A percentile compares a stretch with the other conserved stretches of the same genome.
Evolutionary conservation across 2,329 filamentous ascomycete genomes (phyloP).

Genomic region (Colletotrichum cereale): DNA sequence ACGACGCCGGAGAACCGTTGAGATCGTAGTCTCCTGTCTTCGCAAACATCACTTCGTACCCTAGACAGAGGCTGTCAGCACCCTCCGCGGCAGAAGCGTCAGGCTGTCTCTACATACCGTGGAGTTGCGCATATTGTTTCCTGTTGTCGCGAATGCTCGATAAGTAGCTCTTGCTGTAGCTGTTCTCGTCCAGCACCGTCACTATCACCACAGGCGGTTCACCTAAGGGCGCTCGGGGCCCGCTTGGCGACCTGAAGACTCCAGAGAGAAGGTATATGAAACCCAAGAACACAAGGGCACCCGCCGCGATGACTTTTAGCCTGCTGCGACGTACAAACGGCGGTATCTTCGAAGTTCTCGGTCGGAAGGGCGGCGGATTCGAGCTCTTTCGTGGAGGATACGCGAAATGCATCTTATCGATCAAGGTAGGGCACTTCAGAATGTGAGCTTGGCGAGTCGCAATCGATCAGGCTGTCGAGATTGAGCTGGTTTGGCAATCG

Average conservation of each 20-base stretch:
- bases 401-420: slow-evolving; percentile 83
- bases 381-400: slow-evolving; percentile 88
- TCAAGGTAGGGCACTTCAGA: slow-evolving; percentile 3
- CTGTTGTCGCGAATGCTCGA: slow-evolving; percentile 85
- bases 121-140: slow-evolving; percentile 83
- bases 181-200: slow-evolving; percentile 81
- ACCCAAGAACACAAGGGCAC: slow-evolving; percentile 66
- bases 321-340: slow-evolving; percentile 71
- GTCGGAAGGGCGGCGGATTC: slow-evolving; percentile 78
- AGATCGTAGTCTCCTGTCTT: slow-evolving; percentile 82
- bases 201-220: slow-evolving; percentile 80
- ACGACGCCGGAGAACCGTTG: slow-evolving; percentile 69
- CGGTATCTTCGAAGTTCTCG: slow-evolving; percentile 64
- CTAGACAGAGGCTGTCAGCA: slow-evolving; percentile 59
- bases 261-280: slow-evolving; percentile 71
- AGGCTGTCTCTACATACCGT: slow-evolving; percentile 72
- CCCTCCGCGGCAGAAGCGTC: not conserved
- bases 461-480: slow-evolving; percentile 7
- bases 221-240: slow-evolving; percentile 59
- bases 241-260: slow-evolving; percentile 23
- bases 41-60: slow-evolving; percentile 88
- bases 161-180: slow-evolving; percentile 75
- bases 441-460: not conserved
- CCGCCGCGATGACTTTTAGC: slow-evolving; percentile 68
- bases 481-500: not conserved